Evolutionary conservation across 495 filamentous ascomycete species (phyloP), one percentile per base, ranked within the genome.

Genomic region (Penicillium egyptiacum): DNA sequence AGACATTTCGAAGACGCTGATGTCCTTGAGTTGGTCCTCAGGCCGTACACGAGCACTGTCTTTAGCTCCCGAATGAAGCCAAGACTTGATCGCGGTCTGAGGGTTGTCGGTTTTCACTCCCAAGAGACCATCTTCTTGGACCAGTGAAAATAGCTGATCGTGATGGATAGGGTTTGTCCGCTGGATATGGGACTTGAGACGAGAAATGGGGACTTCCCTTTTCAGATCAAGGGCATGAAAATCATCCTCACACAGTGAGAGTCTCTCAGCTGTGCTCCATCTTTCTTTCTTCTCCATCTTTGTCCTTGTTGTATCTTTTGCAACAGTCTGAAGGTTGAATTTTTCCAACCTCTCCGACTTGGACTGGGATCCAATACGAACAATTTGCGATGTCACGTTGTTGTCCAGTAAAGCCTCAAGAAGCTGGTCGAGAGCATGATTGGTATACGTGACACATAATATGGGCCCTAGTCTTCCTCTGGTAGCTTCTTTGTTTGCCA

Each of bases 371-470:
- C 88, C 89, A 11, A 94, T 83, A 16, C 89, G 84, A 50, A 94
- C 80, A 33, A 94, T 73, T 44, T 86, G 79, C 2, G 56, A 30
- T 3, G 72, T 72, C 37, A 88, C 70, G 0, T 76, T 74, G 39
- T 77, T 75, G 19, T 83, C 70, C 14, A 84, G 56, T 0, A 89
- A 70, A 59, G 88, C 81, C 55, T 91, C 84, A 3, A 92, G 66
- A 3, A 90, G 70, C 58, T 92, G 88, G 65, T 92, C 90, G 0
- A 90, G 70, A 0, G 87, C 87, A 64, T 90, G 86, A 53, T 89
- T 91, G 4, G 88, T 91, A 61, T 89, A 88, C 58, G 82, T 85
- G 5, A 77, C 77, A 60, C 68, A 78, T n/a, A 92, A 66, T 19
- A 91, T 86, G 0, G 88, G 88, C 0, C 87, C 86, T 2, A 91